Evolutionary conservation across 305 asterid genomes (phyloP).

Genomic region (Solanum hybrid): DNA sequence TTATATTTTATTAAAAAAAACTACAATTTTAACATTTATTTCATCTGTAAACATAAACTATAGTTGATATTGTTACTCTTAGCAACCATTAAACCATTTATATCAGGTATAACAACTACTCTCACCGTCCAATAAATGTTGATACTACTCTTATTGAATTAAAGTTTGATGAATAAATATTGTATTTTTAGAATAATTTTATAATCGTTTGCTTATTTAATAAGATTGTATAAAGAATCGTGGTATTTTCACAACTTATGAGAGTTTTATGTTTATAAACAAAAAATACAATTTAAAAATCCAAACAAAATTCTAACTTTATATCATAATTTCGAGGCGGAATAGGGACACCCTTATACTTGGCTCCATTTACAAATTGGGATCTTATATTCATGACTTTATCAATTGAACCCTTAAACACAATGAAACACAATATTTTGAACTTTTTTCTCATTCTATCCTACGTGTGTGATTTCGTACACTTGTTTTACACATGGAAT

Average conservation of each 20-base stretch:
- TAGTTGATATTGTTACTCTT: background rate
- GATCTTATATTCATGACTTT: fast-evolving
- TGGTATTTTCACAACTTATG: background rate
- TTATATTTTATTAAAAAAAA: too few species aligned
- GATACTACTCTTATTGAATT: background rate
- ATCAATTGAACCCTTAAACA: background rate
- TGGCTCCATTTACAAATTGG: background rate
- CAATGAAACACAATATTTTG: too few species aligned
- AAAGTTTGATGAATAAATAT: too few species aligned
- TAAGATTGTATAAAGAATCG: too few species aligned
- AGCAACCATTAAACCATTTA: background rate
- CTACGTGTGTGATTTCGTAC: too few species aligned
- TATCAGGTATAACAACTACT: background rate
- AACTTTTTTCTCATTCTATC: too few species aligned
- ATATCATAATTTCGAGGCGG: background rate
- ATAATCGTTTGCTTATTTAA: too few species aligned
- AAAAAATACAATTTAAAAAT: too few species aligned
- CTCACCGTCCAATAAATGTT: background rate
- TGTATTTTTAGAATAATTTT: background rate
- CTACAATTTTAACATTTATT: background rate
- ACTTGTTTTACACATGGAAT: too few species aligned
- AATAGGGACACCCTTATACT: background rate
- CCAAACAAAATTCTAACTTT: too few species aligned
- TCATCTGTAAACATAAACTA: background rate
- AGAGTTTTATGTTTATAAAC: background rate